Percentiles rank a stretch among this genome's conserved stretches.
phyloP scores from a whole-genome alignment of 1,139 yeast genomes.

The Yamadazyma mexicana region DNA sequence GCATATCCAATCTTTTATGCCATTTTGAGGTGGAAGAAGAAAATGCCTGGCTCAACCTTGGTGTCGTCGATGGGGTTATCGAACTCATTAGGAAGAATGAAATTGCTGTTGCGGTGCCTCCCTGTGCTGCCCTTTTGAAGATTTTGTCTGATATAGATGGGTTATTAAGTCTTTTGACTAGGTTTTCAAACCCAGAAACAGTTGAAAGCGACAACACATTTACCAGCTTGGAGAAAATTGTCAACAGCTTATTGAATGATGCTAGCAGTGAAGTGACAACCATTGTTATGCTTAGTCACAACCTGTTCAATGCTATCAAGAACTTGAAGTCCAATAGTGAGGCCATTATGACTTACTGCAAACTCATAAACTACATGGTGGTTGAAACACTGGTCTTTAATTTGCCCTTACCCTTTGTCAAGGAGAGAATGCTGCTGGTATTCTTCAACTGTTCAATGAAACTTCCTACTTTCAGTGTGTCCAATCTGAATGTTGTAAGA shows the following conservation, averaged over 20 bases:
- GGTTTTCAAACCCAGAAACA: not conserved
- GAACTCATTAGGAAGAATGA: not conserved
- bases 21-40: not conserved
- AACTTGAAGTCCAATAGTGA: not conserved
- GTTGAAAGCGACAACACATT: not conserved
- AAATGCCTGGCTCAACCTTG: not conserved
- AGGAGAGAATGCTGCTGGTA: not conserved
- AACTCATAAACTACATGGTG: constrained; percentile 6
- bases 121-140: not conserved
- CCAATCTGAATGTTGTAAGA: constrained; percentile 6
- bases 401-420: constrained; percentile 2
- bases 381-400: constrained; percentile 5
- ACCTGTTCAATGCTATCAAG: not conserved
- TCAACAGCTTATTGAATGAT: constrained; percentile 2
- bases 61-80: not conserved
- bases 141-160: not conserved
- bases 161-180: not conserved
- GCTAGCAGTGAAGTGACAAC: not conserved
- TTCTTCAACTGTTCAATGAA: constrained; percentile 2
- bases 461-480: constrained; percentile 3
- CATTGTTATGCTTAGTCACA: not conserved
- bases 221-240: not conserved
- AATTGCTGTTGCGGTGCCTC: not conserved
- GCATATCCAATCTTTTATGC: not conserved
- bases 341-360: constrained; percentile 2